phyloP scores from a whole-genome alignment of 2,329 filamentous ascomycete genomes.

The Immersiporthe knoxdaviesiana region DNA sequence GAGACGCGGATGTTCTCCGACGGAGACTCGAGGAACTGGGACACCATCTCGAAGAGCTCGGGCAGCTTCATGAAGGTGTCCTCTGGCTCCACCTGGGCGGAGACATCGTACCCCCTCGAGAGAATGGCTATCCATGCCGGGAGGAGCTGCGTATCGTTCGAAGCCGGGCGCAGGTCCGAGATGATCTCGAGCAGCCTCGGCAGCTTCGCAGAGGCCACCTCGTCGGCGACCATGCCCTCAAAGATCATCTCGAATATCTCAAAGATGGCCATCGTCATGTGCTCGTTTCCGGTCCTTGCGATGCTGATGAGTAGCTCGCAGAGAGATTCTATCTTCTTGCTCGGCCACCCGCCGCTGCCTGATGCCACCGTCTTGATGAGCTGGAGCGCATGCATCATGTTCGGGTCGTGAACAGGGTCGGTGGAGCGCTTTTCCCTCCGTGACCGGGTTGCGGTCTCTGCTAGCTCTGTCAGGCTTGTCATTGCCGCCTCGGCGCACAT shows the following conservation, averaged over 20 bases:
- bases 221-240: conserved; percentile 82
- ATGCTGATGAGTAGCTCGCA: conserved; percentile 90
- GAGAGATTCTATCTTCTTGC: conserved; percentile 88
- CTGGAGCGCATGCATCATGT: conserved; percentile 88
- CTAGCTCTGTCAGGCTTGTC: conserved; percentile 76
- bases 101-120: conserved; percentile 91
- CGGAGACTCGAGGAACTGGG: conserved; percentile 80
- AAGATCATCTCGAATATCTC: conserved; percentile 99
- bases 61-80: conserved; percentile 92
- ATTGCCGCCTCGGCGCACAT: conserved; percentile 94
- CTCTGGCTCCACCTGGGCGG: conserved; percentile 82
- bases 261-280: conserved; percentile 93
- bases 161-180: conserved; percentile 84
- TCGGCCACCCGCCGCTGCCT: conserved; percentile 92
- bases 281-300: conserved; percentile 88
- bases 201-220: conserved; percentile 85
- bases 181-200: conserved; percentile 90
- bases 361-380: conserved; percentile 87
- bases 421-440: conserved; percentile 70
- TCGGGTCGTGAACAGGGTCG: conserved; percentile 71
- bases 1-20: conserved; percentile 94
- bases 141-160: conserved; percentile 91
- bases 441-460: conserved; percentile 61
- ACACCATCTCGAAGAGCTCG: conserved; percentile 78
- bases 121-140: conserved; percentile 97